Evolutionary conservation across 2,329 filamentous ascomycete species (phyloP), one percentile per base, ranked within the genome.

Genomic region (Ophiognomonia clavigignenti-juglandacearum): DNA sequence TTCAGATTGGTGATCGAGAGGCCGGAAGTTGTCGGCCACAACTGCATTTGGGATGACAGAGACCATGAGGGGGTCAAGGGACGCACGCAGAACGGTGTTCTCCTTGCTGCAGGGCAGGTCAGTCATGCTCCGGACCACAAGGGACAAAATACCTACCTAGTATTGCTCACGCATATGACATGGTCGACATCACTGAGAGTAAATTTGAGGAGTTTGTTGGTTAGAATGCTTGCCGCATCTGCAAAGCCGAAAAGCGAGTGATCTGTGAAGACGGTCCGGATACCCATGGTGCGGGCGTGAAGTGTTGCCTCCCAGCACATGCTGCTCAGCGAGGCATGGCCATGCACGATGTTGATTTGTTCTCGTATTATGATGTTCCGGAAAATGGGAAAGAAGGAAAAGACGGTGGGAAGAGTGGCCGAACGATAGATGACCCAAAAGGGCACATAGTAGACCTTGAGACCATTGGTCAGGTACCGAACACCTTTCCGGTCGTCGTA

Each of bases 351-450:
- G 65, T 97, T 86, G 57, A 98, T 96, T 51, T 85, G 81, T 67
- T 98, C 93, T 38, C 93, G 83, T 52, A 98, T 86, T 53, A 96
- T 81, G 58, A 98, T 97, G 58, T 97, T 95, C 48, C 93, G 84
- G 60, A 98, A 91, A n/a, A 96, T 83, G 9, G 95, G 93, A 59
- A 98, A 98, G 71, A 96, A 96, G 24, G 92, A 96, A 72, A 97
- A 97, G 61, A 98, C 90, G 5, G 95, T 97, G 0, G 93, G 93
- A 60, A 98, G 92, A 11, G 90, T 95, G 4, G 90, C 82, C 54
- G 90, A 86, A 57, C 95, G 89, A 66, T 96, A 97, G 59, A 98
- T 91, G 64, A 97, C 83, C 63, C 95, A 80, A 66, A 97, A 97
- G 4, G 93, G 95, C 16, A 97, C 86, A 66, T 98, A 89, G 70